Conservation (phyloP, 768 basidiomycete genomes). For the Tricholoma flavovirens region DNA sequence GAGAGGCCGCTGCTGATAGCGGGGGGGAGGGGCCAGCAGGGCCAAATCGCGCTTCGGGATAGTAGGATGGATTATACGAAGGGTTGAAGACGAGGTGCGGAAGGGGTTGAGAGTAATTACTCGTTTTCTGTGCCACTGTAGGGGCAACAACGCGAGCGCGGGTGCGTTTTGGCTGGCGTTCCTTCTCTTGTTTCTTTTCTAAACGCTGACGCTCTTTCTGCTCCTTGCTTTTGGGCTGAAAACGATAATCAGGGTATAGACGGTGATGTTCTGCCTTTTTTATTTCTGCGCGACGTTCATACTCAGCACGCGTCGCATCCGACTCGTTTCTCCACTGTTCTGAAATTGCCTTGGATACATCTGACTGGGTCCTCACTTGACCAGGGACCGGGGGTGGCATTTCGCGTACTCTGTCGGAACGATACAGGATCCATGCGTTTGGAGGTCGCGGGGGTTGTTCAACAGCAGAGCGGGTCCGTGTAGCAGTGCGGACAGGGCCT, state of each 20-base stretch:
- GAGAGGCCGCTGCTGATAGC: constrained; percentile 45
- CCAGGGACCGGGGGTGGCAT: constrained; percentile 32
- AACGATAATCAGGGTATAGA: constrained; percentile 53
- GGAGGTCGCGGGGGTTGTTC: constrained; percentile 57
- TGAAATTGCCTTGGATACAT: constrained; percentile 60
- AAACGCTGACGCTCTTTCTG: constrained; percentile 37
- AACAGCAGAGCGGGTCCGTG: constrained; percentile 1
- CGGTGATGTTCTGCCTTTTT: constrained; percentile 46
- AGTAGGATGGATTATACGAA: constrained; percentile 13
- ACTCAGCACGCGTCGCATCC: constrained; percentile 40
- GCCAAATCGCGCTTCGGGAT: constrained; percentile 25
- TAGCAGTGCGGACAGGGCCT: constrained; percentile 16
- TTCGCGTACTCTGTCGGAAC: constrained; percentile 49
- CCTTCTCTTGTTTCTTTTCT: constrained; percentile 35
- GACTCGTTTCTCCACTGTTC: constrained; percentile 57
- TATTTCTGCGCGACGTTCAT: constrained; percentile 48
- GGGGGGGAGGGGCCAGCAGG: constrained; percentile 48
- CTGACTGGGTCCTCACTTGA: constrained; percentile 46
- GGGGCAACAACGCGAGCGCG: constrained; percentile 13
- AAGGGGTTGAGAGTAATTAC: constrained; percentile 12
- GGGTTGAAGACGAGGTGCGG: constrained; percentile 13
- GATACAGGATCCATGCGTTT: constrained; percentile 82
- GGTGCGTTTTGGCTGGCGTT: constrained; percentile 18
- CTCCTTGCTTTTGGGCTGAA: constrained; percentile 49
- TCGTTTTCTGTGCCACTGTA: constrained; percentile 3